Evolutionary conservation across 2,329 filamentous ascomycete species (phyloP).

Genomic region (Colletotrichum theobromicola): DNA sequence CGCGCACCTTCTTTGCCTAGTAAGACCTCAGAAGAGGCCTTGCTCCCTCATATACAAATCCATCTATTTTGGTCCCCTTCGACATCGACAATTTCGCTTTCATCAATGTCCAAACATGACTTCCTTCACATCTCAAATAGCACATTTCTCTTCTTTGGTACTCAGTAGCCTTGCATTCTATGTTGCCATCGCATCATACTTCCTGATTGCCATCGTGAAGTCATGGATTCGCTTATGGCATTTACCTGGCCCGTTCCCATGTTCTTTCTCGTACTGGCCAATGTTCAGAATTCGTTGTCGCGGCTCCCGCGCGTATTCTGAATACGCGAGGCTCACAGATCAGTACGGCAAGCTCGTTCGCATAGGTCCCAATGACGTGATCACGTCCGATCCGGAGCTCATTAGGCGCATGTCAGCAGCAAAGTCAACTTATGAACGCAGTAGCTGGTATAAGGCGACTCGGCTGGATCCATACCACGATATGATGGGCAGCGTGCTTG

Average conservation of each 20-base stretch:
- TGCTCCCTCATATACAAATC: background rate
- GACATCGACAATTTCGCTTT: background rate
- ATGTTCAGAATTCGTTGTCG: background rate
- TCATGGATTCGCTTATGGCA: conserved; percentile 3
- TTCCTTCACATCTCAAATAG: background rate
- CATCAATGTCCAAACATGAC: background rate
- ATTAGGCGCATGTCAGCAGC: conserved; percentile 42
- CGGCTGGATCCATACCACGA: conserved; percentile 50
- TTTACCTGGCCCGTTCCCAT: background rate
- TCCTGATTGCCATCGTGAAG: background rate
- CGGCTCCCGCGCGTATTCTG: background rate
- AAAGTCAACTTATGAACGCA: conserved; percentile 40
- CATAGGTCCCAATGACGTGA: conserved; percentile 46
- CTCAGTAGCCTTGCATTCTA: background rate
- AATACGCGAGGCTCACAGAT: background rate
- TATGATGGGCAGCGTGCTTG: conserved; percentile 25
- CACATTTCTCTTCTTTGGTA: background rate
- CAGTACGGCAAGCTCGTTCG: conserved; percentile 34
- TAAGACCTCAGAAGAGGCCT: background rate
- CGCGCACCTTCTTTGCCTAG: background rate
- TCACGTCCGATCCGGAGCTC: conserved; percentile 42
- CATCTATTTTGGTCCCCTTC: background rate
- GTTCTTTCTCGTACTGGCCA: background rate
- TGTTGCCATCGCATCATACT: background rate
- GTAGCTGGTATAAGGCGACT: conserved; percentile 51